phyloP scores from a whole-genome alignment of 495 filamentous ascomycete species.

The Pyronema domesticum region DNA sequence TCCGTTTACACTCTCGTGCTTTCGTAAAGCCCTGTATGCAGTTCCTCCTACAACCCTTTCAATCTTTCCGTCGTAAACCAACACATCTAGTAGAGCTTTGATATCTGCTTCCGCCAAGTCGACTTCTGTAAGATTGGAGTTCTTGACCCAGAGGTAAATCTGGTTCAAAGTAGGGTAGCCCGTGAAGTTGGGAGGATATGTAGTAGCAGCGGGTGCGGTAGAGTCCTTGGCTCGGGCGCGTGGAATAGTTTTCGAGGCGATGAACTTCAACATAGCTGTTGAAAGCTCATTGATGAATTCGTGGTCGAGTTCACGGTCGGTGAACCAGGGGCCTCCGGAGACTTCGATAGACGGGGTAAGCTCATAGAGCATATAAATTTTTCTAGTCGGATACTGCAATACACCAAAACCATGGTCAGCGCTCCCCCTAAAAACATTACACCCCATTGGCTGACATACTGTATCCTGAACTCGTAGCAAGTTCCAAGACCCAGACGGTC shows the following conservation, averaged over 20 bases:
- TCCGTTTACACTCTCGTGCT: conserved; percentile 37
- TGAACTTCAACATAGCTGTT: conserved; percentile 49
- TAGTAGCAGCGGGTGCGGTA: conserved; percentile 32
- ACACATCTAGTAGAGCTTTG: conserved; percentile 61
- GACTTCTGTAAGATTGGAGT: conserved; percentile 43
- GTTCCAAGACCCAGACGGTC: conserved; percentile 10
- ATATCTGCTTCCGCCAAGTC: conserved; percentile 54
- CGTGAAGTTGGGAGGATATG: conserved; percentile 49
- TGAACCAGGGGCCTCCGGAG: conserved; percentile 87
- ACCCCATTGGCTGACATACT: conserved; percentile 8
- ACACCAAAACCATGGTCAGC: neutral
- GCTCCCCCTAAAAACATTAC: neutral
- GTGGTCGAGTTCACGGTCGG: conserved; percentile 67
- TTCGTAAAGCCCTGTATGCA: conserved; percentile 34
- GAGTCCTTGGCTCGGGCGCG: conserved; percentile 15
- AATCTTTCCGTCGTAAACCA: conserved; percentile 65
- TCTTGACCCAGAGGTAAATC: conserved; percentile 53
- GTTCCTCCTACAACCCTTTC: conserved; percentile 38
- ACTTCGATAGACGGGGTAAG: conserved; percentile 60
- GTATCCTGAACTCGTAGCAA: conserved; percentile 13
- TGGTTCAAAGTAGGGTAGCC: conserved; percentile 58
- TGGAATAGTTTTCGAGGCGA: conserved; percentile 36
- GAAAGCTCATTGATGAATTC: conserved; percentile 62
- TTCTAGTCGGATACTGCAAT: conserved; percentile 40
- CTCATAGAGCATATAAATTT: conserved; percentile 52